phyloP scores from a whole-genome alignment of 1,284 basidiomycete genomes.

The Rhizopogon parksii region DNA sequence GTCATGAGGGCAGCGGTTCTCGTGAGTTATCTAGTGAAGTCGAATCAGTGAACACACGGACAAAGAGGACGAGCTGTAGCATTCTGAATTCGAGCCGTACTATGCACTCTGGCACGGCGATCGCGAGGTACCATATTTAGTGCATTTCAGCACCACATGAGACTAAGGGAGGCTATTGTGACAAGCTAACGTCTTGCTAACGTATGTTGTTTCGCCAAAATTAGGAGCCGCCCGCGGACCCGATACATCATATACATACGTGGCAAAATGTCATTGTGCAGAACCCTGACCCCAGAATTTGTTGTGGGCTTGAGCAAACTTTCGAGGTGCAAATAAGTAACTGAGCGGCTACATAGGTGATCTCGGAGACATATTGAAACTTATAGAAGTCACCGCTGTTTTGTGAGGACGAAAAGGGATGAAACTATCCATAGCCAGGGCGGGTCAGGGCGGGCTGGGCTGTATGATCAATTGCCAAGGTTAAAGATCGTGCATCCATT shows the following conservation, averaged over 20 bases:
- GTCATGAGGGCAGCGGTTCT: too few relatives aligned
- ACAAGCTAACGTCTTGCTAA: background rate
- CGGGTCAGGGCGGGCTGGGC: too few relatives aligned
- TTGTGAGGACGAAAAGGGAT: background rate
- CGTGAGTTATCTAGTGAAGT: too few relatives aligned
- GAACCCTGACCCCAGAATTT: background rate
- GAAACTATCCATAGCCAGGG: background rate
- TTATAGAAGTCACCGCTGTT: slow-evolving; percentile 1
- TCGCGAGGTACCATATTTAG: too few relatives aligned
- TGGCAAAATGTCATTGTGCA: too few relatives aligned
- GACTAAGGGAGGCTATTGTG: too few relatives aligned
- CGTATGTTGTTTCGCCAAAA: background rate
- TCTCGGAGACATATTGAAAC: background rate
- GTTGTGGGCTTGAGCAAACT: background rate
- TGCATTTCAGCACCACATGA: background rate
- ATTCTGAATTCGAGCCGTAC: too few relatives aligned
- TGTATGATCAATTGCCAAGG: background rate
- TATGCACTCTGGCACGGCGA: too few relatives aligned
- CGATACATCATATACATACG: background rate
- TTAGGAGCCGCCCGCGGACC: background rate
- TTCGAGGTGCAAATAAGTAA: background rate
- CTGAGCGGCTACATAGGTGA: too few relatives aligned
- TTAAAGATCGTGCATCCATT: background rate
- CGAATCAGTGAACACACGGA: too few relatives aligned
- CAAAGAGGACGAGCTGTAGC: too few relatives aligned